Evolutionary conservation across 140 eudicot genomes (phyloP).

Genomic region (Bidens hawaiensis): DNA sequence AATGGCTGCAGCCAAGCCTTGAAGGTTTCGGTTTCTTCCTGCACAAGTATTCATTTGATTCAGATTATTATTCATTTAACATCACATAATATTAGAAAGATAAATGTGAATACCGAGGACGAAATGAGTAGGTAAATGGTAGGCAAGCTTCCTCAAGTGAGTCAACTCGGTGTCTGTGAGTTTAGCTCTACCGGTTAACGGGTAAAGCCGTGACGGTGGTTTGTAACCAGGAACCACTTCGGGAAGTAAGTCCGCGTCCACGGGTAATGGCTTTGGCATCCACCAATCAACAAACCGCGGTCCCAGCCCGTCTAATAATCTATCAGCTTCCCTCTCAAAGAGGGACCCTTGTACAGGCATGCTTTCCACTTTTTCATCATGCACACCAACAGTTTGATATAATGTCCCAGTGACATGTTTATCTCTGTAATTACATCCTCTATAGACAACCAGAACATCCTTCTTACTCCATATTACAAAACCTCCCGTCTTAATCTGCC

Average conservation of each 20-base stretch:
- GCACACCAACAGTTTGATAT: conserved; percentile 20
- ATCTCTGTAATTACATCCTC: conserved; percentile 57
- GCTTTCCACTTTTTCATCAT: conserved; percentile 20
- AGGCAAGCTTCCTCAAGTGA: conserved; percentile 79
- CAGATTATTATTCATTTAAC: background rate
- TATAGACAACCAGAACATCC: conserved; percentile 69
- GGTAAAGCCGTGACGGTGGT: conserved; percentile 78
- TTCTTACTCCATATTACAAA: conserved; percentile 82
- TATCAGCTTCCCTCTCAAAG: conserved; percentile 83
- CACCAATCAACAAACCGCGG: conserved; percentile 97
- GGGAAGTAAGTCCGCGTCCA: conserved; percentile 89
- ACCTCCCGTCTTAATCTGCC: conserved; percentile 78
- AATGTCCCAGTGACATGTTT: background rate
- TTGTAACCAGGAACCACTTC: conserved; percentile 67
- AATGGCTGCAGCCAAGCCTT: conserved; percentile 91
- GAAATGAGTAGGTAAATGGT: conserved; percentile 80
- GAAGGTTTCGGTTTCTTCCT: conserved; percentile 95
- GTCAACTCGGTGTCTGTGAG: conserved; percentile 81
- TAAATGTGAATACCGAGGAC: conserved; percentile 60
- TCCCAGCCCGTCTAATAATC: conserved; percentile 84
- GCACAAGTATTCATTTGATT: no score
- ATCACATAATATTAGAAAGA: background rate
- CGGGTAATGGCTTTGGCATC: conserved; percentile 93
- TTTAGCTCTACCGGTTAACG: conserved; percentile 47
- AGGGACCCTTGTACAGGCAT: conserved; percentile 45